Conservation (phyloP, 148 eudicot species). For the Cornus kousa region DNA sequence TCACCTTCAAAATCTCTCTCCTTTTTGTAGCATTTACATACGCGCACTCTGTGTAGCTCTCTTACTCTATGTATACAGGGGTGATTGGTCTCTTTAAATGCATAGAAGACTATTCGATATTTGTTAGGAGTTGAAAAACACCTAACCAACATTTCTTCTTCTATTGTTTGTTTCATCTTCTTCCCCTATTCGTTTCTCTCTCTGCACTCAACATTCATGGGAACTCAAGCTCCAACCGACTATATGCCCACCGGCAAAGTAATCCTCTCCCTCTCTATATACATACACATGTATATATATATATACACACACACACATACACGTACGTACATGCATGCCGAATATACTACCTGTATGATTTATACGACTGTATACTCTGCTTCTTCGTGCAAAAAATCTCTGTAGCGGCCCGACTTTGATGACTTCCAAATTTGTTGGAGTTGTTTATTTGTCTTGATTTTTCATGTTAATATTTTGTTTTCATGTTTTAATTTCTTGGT, state of each 20-base stretch:
- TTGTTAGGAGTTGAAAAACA: no score
- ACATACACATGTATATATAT: no score
- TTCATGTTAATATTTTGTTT: not conserved
- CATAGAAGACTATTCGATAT: not conserved
- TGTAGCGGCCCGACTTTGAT: not conserved
- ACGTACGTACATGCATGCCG: not conserved
- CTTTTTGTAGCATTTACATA: no score
- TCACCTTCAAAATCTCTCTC: no score
- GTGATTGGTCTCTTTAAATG: not conserved
- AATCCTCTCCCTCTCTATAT: conserved; percentile 2
- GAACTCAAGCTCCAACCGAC: conserved; percentile 6
- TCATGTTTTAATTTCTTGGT: not conserved
- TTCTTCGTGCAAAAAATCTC: not conserved
- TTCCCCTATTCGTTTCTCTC: not conserved
- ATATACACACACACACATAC: no score
- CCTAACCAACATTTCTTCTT: not conserved
- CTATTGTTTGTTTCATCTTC: not conserved
- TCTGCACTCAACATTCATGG: conserved; percentile 5
- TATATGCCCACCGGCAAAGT: not conserved
- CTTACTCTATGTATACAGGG: not conserved
- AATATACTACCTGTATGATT: no score
- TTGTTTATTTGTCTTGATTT: not conserved
- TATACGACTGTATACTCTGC: not conserved
- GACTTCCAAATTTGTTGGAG: not conserved
- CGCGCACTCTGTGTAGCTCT: no score